Base-by-base conservation (phyloP, 441 rosid species). In the Adansonia rubrostipa region DNA sequence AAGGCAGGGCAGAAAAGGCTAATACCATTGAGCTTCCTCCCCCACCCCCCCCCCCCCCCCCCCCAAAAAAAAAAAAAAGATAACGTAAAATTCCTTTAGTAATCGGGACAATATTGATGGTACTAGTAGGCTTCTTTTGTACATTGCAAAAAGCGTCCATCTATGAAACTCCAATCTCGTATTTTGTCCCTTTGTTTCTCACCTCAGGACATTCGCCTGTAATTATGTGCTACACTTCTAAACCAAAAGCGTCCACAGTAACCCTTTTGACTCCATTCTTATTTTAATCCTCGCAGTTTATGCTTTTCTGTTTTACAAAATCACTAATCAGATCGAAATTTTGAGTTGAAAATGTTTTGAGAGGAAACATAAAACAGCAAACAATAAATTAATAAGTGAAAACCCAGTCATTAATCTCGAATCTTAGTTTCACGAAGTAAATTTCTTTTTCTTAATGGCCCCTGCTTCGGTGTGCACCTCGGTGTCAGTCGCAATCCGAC, bases 121-220 rank as follows among this genome's bases (percentile, higher is more conserved):
- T 53, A 77, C 82, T 79, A 2, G 51, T 44, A 79, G 81, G 82
- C 74, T 54, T 69, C 20, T 63, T n/a, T 58, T 2, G 58, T 61
- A 28, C 36, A 28, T 28, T 28, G 36, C 36, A 28, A 28, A 56
- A 28, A 15, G 70, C 50, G 77, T 78, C 81, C 81, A 78, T 75
- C n/a, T 7, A 24, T 6, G 47, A 78, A 74, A 10, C 62, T 74
- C 77, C 82, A 73, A 76, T 61, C 58, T 48, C 66, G 47, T 8
- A 2, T 57, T 57, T 78, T 81, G 80, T 73, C 85, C 5, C 1
- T 1, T 36, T 5, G 3, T 42, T 28, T 50, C 11, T 8, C 13
- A 2, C 13, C 6, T 0, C 44, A 28, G 36, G 36, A 2, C 36
- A 28, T 28, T 28, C 36, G 24, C 20, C 2, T 3, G 2, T 19